Evolutionary conservation across 2,329 filamentous ascomycete genomes (phyloP), one percentile per base, ranked within the genome.

Genomic region (Ascochyta viciae-villosae): DNA sequence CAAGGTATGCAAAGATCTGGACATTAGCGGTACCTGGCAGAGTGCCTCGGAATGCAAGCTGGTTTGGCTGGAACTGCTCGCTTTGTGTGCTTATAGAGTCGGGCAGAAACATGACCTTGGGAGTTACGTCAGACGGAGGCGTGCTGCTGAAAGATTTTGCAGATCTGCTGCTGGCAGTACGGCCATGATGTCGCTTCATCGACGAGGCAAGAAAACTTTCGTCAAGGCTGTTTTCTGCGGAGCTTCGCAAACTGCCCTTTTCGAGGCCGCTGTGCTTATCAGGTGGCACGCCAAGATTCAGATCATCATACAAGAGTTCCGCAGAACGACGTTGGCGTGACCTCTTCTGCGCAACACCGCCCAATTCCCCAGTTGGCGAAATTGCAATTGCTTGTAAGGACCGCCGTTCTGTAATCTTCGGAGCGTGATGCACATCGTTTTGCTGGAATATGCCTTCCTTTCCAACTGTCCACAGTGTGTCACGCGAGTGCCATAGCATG

Each of bases 391-490:
- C 79, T 64, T 85, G 84, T 65, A 85, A 75, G 50, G 82, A 82
- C 34, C 84, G 80, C 56, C 82, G 80, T 63, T 86, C 83, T 43
- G 85, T 78, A n/a, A 83, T 78, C 60, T 86, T 85, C 8, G 83
- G 78, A 6, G 82, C 80, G 74, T 83, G 85, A 54, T 85, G 82
- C 31, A 87, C 78, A 64, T 89, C 86, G 29, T 82, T 85, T 67
- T 89, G 86, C 16, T 84, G 81, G 60, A 89, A 88, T 9, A 82
- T 78, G 13, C 86, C 86, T 57, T 85, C 82, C 42, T 82, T 80
- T 6, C 84, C 85, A 38, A 87, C 86, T 12, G 85, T 87, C 86
- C 86, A 89, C 34, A 89, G 76, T 6, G 86, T 76, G 68, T 88
- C 85, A 71, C 85, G 84, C 46, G 85, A 86, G 64, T 85, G 84